phyloP scores from a whole-genome alignment of 805 yeast genomes.

The Millerago galiae region DNA sequence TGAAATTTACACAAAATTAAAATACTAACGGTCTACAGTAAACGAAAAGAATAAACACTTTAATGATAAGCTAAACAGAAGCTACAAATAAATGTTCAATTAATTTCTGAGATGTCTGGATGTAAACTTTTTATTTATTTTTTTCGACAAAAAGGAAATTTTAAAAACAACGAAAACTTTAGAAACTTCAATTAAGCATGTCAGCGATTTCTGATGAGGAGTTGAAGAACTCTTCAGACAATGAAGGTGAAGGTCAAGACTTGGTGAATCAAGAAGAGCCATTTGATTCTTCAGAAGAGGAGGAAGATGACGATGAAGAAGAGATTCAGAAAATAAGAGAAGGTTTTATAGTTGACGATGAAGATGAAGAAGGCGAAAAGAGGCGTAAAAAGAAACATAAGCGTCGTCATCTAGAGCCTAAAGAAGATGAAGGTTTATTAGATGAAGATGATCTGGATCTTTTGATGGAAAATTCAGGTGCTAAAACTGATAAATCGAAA shows the following conservation, averaged over 20 bases:
- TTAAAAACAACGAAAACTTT: neutral
- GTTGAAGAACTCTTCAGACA: conserved; percentile 19
- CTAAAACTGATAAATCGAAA: conserved; percentile 25
- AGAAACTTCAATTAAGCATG: conserved; percentile 8
- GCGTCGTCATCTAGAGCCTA: conserved; percentile 28
- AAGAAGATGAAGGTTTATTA: conserved; percentile 58
- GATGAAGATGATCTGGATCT: conserved; percentile 96
- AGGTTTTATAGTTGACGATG: conserved; percentile 93
- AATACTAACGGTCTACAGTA: conserved; percentile 30
- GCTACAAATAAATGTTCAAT: conserved; percentile 26
- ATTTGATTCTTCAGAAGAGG: conserved; percentile 82
- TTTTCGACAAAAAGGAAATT: neutral
- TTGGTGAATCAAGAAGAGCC: conserved; percentile 23
- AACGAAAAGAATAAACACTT: conserved; percentile 71
- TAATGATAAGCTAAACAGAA: conserved; percentile 59
- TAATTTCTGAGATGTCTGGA: too few species aligned
- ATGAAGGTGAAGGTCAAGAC: conserved; percentile 37
- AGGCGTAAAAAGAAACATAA: conserved; percentile 34
- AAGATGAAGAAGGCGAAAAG: conserved; percentile 48
- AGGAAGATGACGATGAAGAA: conserved; percentile 88
- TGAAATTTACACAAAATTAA: neutral
- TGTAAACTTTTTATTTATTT: too few species aligned
- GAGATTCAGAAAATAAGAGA: conserved; percentile 78
- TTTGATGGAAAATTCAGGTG: conserved; percentile 85
- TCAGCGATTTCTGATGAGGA: conserved; percentile 19